Conservation (phyloP, 768 basidiomycete genomes). For the Lactarius quietus region DNA sequence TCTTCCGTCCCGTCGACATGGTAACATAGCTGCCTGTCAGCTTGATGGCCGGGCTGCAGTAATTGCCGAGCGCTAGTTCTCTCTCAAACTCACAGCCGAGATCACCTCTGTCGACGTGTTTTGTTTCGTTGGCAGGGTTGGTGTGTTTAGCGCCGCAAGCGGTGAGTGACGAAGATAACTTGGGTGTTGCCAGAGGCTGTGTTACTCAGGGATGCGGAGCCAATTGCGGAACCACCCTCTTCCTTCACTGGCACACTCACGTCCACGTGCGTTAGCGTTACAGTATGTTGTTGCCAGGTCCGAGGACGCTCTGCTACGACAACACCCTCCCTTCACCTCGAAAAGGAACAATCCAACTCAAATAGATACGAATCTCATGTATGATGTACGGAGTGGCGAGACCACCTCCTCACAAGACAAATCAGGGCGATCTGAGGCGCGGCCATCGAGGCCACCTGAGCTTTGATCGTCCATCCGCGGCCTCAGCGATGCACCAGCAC, state of each 20-base stretch:
- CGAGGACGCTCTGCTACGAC: background rate
- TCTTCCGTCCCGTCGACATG: slow-evolving; percentile 16
- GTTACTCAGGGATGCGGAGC: background rate
- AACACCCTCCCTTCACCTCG: background rate
- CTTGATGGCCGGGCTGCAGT: slow-evolving; percentile 12
- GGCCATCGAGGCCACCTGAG: background rate
- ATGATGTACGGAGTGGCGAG: background rate
- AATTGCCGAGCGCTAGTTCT: background rate
- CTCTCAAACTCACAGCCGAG: slow-evolving; percentile 13
- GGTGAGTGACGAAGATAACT: background rate
- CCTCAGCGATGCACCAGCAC: background rate
- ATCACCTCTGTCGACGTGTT: background rate
- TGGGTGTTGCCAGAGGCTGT: background rate
- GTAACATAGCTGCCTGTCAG: slow-evolving; percentile 7
- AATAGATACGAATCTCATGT: slow-evolving; percentile 11
- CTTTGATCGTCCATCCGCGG: slow-evolving; percentile 17
- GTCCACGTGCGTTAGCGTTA: background rate
- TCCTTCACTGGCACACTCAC: background rate
- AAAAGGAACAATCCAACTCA: slow-evolving; percentile 11
- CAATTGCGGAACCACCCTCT: background rate
- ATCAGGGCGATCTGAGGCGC: background rate
- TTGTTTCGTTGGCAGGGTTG: background rate
- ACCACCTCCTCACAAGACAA: background rate
- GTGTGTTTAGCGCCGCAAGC: background rate
- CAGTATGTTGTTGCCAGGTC: slow-evolving; percentile 7